Conservation (phyloP, 768 basidiomycete genomes). For the Filobasidium floriforme region DNA sequence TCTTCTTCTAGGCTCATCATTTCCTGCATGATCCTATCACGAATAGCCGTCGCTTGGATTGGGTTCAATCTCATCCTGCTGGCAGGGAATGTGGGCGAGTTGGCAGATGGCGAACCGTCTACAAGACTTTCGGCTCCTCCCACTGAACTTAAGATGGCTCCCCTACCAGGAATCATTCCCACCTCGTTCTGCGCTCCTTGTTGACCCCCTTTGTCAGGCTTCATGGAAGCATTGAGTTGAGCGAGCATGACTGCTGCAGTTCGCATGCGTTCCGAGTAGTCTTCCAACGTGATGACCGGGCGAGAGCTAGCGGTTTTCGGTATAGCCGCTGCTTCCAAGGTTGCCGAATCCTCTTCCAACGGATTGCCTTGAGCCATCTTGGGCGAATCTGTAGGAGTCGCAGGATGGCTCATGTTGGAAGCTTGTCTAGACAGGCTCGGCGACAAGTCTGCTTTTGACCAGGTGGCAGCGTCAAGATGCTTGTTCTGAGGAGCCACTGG, state of each 20-base stretch:
- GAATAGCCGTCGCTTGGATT: conserved; percentile 78
- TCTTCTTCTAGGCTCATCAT: conserved; percentile 96
- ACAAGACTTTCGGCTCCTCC: conserved; percentile 20
- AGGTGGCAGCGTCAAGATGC: conserved; percentile 75
- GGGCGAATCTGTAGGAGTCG: conserved; percentile 12
- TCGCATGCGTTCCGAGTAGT: conserved; percentile 97
- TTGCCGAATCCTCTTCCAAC: background rate
- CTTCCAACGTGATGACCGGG: conserved; percentile 69
- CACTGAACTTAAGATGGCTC: conserved; percentile 48
- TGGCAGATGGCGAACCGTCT: conserved; percentile 31
- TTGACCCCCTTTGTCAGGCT: conserved; percentile 27
- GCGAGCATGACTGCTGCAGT: conserved; percentile 98
- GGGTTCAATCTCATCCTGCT: conserved; percentile 67
- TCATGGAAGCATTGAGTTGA: conserved; percentile 68
- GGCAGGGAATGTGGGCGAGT: conserved; percentile 24
- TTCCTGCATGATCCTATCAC: conserved; percentile 94
- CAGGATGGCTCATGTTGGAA: background rate
- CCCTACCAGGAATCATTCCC: conserved; percentile 55
- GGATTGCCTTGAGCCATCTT: background rate
- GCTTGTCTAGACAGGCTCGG: background rate
- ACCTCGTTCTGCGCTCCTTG: conserved; percentile 24
- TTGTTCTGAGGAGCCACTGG: conserved; percentile 78
- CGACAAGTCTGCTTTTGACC: conserved; percentile 50
- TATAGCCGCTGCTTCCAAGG: background rate
- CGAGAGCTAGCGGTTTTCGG: conserved; percentile 18